phyloP scores from a whole-genome alignment of 352 stramenopile genomes.

The Globisporangium canariense region DNA sequence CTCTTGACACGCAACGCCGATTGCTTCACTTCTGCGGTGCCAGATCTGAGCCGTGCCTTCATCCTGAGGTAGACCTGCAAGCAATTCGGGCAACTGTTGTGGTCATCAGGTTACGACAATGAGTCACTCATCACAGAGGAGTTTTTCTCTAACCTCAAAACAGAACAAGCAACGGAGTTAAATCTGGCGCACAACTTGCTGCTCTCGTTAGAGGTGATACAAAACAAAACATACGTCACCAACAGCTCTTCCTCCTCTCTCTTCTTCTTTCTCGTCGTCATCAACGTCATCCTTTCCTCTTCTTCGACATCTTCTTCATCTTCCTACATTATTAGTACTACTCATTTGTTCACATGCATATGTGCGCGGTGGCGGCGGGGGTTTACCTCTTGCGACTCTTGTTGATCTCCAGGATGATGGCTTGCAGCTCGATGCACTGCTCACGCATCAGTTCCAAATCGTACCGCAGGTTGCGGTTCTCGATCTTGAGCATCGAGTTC shows the following conservation, averaged over 20 bases:
- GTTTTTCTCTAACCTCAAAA: not conserved
- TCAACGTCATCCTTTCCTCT: too few relatives aligned
- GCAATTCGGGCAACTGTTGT: too few relatives aligned
- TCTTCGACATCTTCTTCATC: not conserved
- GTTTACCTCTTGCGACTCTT: conserved; percentile 82
- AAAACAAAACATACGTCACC: conserved; percentile 8
- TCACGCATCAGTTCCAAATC: conserved; percentile 87
- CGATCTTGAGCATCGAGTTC: conserved; percentile 84
- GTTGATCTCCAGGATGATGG: conserved; percentile 89
- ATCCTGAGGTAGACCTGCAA: too few relatives aligned
- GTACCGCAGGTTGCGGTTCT: conserved; percentile 88
- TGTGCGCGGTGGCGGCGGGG: not conserved
- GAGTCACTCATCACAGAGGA: not conserved
- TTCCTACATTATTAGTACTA: conserved; percentile 12
- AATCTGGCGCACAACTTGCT: not conserved
- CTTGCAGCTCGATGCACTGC: conserved; percentile 84
- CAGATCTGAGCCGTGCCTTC: too few relatives aligned
- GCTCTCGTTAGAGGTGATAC: conserved; percentile 1
- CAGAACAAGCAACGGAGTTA: not conserved
- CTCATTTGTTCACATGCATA: conserved; percentile 11
- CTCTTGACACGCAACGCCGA: too few relatives aligned
- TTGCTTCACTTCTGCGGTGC: too few relatives aligned
- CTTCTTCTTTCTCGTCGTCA: not conserved
- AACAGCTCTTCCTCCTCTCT: not conserved
- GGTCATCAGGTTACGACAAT: too few relatives aligned